Evolutionary conservation across 768 basidiomycete species (phyloP).

Genomic region (Omphalotus guepiniiformis): DNA sequence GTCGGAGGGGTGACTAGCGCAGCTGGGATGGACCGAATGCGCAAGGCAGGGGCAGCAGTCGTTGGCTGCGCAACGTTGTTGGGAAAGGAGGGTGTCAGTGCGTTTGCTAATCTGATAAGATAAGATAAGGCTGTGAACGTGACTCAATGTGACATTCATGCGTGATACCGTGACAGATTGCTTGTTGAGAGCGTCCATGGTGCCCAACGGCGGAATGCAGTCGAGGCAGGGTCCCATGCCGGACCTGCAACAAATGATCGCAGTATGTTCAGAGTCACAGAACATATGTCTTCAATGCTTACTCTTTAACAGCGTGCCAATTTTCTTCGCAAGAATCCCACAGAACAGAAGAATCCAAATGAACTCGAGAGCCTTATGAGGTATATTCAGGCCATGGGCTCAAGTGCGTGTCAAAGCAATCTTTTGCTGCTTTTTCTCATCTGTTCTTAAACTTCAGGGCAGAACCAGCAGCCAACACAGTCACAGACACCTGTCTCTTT

Average conservation of each 20-base stretch:
- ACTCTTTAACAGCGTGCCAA: conserved; percentile 36
- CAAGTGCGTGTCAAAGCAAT: conserved; percentile 28
- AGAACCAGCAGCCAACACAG: conserved; percentile 33
- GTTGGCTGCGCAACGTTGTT: conserved; percentile 58
- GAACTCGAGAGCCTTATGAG: conserved; percentile 46
- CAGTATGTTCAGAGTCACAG: conserved; percentile 27
- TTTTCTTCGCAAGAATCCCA: conserved; percentile 47
- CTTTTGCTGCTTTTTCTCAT: conserved; percentile 5
- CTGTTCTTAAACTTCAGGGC: conserved; percentile 12
- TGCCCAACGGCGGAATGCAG: conserved; percentile 31
- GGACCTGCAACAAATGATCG: conserved; percentile 41
- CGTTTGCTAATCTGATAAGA: too few relatives aligned
- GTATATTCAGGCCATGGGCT: conserved; percentile 42
- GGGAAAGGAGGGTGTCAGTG: conserved; percentile 49
- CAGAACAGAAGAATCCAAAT: conserved; percentile 40
- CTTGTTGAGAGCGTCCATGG: conserved; percentile 22
- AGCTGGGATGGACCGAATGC: conserved; percentile 63
- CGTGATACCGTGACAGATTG: conserved; percentile 12
- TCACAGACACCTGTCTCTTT: conserved; percentile 73
- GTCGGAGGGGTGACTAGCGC: conserved; percentile 75
- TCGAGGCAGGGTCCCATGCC: neutral
- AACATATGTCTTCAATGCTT: conserved; percentile 11
- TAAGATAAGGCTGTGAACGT: too few relatives aligned
- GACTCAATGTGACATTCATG: neutral
- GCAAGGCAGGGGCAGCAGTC: conserved; percentile 65